Base-by-base conservation (phyloP, 129 eudicot genomes). In the Silybum marianum region DNA sequence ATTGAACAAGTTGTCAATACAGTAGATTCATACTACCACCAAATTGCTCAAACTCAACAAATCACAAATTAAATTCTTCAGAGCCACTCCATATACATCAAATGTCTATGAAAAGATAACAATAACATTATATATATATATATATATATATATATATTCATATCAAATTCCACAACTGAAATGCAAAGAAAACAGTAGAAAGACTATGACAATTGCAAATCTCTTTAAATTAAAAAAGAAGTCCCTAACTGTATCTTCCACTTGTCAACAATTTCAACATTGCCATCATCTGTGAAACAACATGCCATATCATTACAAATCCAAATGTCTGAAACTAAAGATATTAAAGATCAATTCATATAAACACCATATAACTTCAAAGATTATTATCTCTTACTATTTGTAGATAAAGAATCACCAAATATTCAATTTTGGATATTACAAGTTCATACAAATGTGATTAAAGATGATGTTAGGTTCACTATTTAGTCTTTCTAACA, bases 221-320 rank as follows among this genome's bases (percentile, higher is more conserved):
- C 79, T 73, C 79, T 73, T 73, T 73, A 73, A 78, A 63, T n/a
- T 25, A 81, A 28, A 81, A 71, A 71, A 36, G 12, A 40, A 81
- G 42, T 22, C 63, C 14, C 66, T 58, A 58, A 58, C 66, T 22
- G 58, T 54, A 79, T 80, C 67, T 14, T 26, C 74, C 46, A 1
- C 19, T 74, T 74, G 36, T 32, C 69, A 19, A 54, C 69, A 74
- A 46, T 74, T 68, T 46, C 40, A 67, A 44, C 65, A 36, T 38
- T 80, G 22, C 25, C 30, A 68, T 74, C 80, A 62, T 23, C 75
- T 82, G 80, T 66, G 7, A 6, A 68, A 66, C 70, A 51, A 48
- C 25, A 48, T 51, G 75, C 48, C 67, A 78, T 58, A 46, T 68
- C 46, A 38, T 21, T 30, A 74, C 40, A 36, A 42, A 75, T 67